Evolutionary conservation across 306 rosid genomes (phyloP).

Genomic region (Cucumis hystrix): DNA sequence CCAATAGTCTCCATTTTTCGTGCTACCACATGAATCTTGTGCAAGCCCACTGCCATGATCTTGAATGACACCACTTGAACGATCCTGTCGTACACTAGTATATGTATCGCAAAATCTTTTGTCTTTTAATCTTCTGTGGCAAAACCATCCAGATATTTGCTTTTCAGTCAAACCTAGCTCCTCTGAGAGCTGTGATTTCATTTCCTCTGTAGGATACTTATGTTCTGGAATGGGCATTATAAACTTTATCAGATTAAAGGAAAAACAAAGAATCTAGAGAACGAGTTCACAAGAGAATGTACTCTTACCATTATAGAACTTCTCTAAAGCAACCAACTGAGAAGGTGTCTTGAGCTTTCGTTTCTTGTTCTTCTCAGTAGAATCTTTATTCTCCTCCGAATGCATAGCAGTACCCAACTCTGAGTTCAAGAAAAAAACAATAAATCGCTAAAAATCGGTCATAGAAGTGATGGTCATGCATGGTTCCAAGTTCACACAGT

Average conservation of each 20-base stretch:
- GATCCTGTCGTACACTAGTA: slow-evolving; percentile 78
- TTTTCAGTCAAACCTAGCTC: slow-evolving; percentile 74
- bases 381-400: slow-evolving; percentile 65
- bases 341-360: slow-evolving; percentile 80
- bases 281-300: slow-evolving; percentile 8
- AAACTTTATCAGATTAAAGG: slow-evolving; percentile 3
- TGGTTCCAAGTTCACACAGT: background rate
- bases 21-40: slow-evolving; percentile 98
- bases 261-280: slow-evolving; percentile 1
- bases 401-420: slow-evolving; percentile 42
- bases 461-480: background rate
- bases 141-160: slow-evolving; percentile 98
- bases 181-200: slow-evolving; percentile 59
- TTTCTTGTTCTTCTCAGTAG: slow-evolving; percentile 51
- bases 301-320: slow-evolving; percentile 60
- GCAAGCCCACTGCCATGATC: slow-evolving; percentile 91
- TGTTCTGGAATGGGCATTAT: slow-evolving; percentile 40
- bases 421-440: slow-evolving; percentile 18
- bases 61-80: slow-evolving; percentile 76
- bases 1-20: slow-evolving; percentile 71
- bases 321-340: slow-evolving; percentile 73
- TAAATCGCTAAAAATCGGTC: slow-evolving; percentile 9
- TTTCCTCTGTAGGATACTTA: slow-evolving; percentile 87
- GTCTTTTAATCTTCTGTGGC: slow-evolving; percentile 96
- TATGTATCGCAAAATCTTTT: slow-evolving; percentile 53